Evolutionary conservation across 163 green algal genomes (phyloP).

Genomic region (Chlorella variabilis): DNA sequence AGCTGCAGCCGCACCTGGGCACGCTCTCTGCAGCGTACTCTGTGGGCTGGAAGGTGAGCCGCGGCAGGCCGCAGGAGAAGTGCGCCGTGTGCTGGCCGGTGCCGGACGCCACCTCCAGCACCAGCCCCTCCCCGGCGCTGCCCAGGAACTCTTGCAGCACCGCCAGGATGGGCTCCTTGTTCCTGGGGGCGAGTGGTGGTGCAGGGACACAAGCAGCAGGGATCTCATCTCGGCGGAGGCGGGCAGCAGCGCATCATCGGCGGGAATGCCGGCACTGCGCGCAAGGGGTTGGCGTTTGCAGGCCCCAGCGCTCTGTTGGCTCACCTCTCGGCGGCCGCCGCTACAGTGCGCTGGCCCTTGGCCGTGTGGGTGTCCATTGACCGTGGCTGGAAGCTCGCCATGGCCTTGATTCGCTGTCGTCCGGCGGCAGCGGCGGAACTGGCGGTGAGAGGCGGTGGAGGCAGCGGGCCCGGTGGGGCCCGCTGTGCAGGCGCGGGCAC

Average conservation of each 20-base stretch:
- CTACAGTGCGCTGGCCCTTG: not conserved
- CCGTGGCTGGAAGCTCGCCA: not conserved
- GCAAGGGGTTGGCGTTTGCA: too few species aligned
- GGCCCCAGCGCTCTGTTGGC: too few species aligned
- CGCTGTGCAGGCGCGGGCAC: too few species aligned
- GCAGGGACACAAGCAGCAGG: too few species aligned
- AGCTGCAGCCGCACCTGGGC: too few species aligned
- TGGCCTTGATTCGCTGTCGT: not conserved
- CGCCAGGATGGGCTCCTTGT: conserved; percentile 39
- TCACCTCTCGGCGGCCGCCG: conserved; percentile 35
- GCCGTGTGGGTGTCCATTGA: conserved; percentile 26
- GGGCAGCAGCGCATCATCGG: too few species aligned
- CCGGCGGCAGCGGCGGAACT: not conserved
- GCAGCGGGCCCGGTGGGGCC: too few species aligned
- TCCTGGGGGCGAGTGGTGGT: too few species aligned
- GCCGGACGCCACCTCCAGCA: conserved; percentile 48
- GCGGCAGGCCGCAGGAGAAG: conserved; percentile 33
- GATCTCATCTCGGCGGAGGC: too few species aligned
- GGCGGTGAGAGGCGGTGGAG: too few species aligned
- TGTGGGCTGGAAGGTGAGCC: conserved; percentile 40
- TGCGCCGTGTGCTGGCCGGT: conserved; percentile 41
- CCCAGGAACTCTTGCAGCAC: conserved; percentile 8
- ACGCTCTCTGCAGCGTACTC: conserved; percentile 9
- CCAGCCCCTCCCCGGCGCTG: not conserved
- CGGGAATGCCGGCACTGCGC: not conserved